Base-by-base conservation (phyloP, 768 basidiomycete genomes). In the Obba rivulosa region DNA sequence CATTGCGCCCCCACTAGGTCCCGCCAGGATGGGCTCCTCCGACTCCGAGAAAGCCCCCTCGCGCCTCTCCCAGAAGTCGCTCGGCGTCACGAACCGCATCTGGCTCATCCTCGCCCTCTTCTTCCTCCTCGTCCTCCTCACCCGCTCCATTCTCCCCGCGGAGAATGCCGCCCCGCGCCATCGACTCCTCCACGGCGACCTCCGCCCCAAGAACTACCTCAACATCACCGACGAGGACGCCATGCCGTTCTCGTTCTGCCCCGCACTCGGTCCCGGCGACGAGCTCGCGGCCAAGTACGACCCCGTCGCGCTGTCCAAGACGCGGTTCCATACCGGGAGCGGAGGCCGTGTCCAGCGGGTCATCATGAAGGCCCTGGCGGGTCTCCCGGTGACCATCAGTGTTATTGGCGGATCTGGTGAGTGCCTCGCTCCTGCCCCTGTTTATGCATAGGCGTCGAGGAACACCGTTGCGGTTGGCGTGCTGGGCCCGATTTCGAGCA, bases 161-260 rank as follows among this genome's bases (percentile, higher is more conserved):
- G 66, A 62, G 55, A 20, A 51, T 54, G 20, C 61, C 43, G 45
- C 54, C 40, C 48, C 55, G n/a, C 61, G 61, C 18, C 62, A 66
- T 54, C 57, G 45, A 23, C 60, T 57, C 18, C 56, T 51, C 45
- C 48, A 57, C 23, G 68, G 72, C 2, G 69, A 77, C 50, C 71
- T 87, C 31, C 76, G 77, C 42, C 68, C 92, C 1, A 84, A 86
- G 59, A 91, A 94, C 64, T 95, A 95, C 64, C 72, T 96, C 49
- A 92, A 94, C 63, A 68, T 73, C 38, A 56, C 70, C 34, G 62
- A 67, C 34, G 68, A 79, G 44, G 57, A 69, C 13, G 74, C 77
- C 20, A 73, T 77, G 48, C 94, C 95, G 0, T 99, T 99, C 65
- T 70, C 75, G 1, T 99, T 98, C 65, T 99, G 95, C 64, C 95